Conservation (phyloP, 208 protist species). For the Crithidia fasciculata region DNA sequence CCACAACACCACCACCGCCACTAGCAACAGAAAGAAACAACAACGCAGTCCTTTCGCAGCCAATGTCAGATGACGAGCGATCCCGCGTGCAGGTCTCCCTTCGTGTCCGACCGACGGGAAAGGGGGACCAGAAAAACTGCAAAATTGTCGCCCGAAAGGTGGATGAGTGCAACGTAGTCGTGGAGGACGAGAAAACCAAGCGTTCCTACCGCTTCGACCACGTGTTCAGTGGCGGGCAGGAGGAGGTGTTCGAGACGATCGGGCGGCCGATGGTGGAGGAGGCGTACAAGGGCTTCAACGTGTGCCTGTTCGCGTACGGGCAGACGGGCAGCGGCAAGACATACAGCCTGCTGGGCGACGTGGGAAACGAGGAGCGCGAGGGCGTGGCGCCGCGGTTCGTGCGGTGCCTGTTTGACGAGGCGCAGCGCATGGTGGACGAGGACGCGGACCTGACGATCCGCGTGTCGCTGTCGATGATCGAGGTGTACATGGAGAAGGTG, state of each 20-base stretch:
- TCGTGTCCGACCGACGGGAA: constrained; percentile 24
- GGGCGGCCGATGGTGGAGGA: constrained; percentile 81
- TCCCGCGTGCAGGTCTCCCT: constrained; percentile 44
- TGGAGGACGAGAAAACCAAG: constrained; percentile 36
- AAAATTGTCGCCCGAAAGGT: constrained; percentile 11
- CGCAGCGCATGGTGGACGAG: constrained; percentile 50
- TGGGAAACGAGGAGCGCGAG: constrained; percentile 35
- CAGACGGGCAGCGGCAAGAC: constrained; percentile 85
- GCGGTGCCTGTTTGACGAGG: constrained; percentile 47
- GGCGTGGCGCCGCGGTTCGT: constrained; percentile 51
- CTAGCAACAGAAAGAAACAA: too few relatives aligned
- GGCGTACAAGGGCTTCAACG: constrained; percentile 86
- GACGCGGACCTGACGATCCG: constrained; percentile 57
- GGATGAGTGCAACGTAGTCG: constrained; percentile 12
- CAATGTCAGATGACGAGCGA: constrained; percentile 3
- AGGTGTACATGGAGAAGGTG: constrained; percentile 85
- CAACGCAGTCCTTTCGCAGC: too few relatives aligned
- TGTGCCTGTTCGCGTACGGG: constrained; percentile 82
- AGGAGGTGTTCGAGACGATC: constrained; percentile 72
- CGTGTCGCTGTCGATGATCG: constrained; percentile 81
- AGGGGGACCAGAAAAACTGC: constrained; percentile 20
- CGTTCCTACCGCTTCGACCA: constrained; percentile 47
- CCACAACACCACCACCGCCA: too few relatives aligned
- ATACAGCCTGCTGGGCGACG: constrained; percentile 74
- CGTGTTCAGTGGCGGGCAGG: constrained; percentile 53